Base-by-base conservation (phyloP, 2,329 filamentous ascomycete species). In the Fusarium siculi region DNA sequence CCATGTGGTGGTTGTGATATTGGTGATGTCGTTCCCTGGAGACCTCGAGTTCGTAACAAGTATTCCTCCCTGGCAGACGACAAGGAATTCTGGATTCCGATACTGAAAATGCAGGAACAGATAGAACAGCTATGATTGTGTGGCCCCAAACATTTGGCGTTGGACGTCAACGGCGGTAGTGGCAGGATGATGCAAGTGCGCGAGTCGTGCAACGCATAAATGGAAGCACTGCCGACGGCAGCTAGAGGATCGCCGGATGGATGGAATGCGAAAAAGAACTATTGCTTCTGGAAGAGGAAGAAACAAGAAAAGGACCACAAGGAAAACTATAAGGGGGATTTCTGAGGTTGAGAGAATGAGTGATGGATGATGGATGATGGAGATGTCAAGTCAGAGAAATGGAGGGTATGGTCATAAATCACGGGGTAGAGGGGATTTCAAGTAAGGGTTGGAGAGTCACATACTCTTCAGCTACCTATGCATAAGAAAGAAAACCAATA, bases 171-270 rank as follows among this genome's bases (percentile, higher is more conserved):
- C 46, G 56, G 64, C 39, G 46, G 63, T 55, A 40, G 59, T 57
- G 57, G 59, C 52, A 61, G 25, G 44, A 61, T 60, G 57, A 65
- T 69, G 60, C 50, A 60, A 67, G 63, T 52, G 43, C 68, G 58
- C 61, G 72, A 74, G 64, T 74, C 68, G 64, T 74, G 57, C 55
- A 55, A 52, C 56, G 40, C 66, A 58, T 62, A 40, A 69, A 60
- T 54, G 60, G 57, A 61, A 66, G 42, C 42, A 55, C 52, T 57
- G 52, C 50, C 66, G 46, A 59, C 64, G 54, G 64, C 44, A 54
- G 42, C 72, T 64, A 73, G 46, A 47, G 43, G 61, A 50, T 50
- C 39, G 57, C 40, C 44, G 19, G 60, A 25, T 28, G 42, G 43
- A 66, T 62, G 56, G 71, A 74, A 74, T 63, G 57, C 23, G 28